Evolutionary conservation across 163 green algal genomes (phyloP), one percentile per base, ranked within the genome.

Genomic region (Chlorella variabilis): DNA sequence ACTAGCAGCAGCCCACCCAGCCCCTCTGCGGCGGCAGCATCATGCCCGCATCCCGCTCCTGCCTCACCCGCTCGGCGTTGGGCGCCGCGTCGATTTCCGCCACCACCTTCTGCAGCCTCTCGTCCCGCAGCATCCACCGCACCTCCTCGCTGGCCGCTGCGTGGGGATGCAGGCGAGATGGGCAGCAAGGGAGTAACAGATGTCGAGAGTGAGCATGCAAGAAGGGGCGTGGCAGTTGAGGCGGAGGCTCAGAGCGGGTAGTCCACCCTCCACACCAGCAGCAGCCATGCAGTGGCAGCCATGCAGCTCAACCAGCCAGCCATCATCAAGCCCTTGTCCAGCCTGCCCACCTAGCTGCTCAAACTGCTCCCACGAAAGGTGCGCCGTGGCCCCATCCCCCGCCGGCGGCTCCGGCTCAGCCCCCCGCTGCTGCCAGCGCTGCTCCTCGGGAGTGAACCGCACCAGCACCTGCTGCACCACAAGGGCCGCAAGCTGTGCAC

Each of bases 71-170:
- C 41, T 89, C 81, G 2, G 82, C 58, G 36, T 89, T 70, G 0
- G 48, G 11, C 61, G 85, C 69, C 1, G 33, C 31, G 34, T 89
- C 85, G 6, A 88, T 66, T 17, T 82, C 38, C 0, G 34, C 41
- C 31, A 89, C 77, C 27, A 80, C 59, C 25, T 77, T 62, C 38
- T 89, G 85, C 38, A 89, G 63, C 41, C 82, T 69, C 63, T 88
- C 62, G 39, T 88, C 82, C 1, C 83, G 54, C 59, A 89, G 71
- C 71, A 82, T 78, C 51, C 59, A 67, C 18, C 71, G 59, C 21
- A 89, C 25, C n/a, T 87, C 82, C 48, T 89, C 82, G 54, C 36
- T 73, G n/a, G 29, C 75, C 2, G 71, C 85, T 89, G 77, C 81
- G 80, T 1, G 15, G 45, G 11, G 15, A 7, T 41, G 29, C 21